Evolutionary conservation across 192 early-diverging fungal species (phyloP).

Genomic region (Backusella psychrophila): DNA sequence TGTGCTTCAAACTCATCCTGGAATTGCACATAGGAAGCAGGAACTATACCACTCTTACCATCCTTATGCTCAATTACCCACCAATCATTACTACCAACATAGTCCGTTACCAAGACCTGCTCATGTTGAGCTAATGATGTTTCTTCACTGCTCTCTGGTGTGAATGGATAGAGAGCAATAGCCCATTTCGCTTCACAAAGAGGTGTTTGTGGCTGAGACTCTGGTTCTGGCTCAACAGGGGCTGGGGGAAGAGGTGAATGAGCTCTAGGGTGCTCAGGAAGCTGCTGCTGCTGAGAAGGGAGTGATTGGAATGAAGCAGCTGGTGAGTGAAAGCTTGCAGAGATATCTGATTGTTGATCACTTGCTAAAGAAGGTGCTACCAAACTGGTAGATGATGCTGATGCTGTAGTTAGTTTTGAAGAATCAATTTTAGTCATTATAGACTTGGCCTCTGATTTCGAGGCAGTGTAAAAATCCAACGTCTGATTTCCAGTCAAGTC

Average conservation of each 20-base stretch:
- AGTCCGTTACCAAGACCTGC: conserved; percentile 80
- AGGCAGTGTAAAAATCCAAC: conserved; percentile 62
- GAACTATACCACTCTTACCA: conserved; percentile 73
- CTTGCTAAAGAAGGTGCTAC: background rate
- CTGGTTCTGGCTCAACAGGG: background rate
- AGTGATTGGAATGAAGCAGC: background rate
- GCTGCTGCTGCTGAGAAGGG: background rate
- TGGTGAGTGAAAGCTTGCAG: background rate
- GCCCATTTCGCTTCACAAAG: conserved; percentile 32
- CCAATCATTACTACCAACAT: conserved; percentile 85
- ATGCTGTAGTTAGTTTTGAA: background rate
- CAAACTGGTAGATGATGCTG: background rate
- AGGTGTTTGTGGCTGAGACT: conserved; percentile 3
- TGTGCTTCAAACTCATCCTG: conserved; percentile 25
- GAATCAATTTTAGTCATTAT: conserved; percentile 64
- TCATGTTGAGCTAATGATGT: conserved; percentile 80
- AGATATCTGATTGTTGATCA: background rate
- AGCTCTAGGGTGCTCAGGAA: background rate
- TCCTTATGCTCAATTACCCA: conserved; percentile 71
- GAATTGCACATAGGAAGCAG: conserved; percentile 64
- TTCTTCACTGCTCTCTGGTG: conserved; percentile 81
- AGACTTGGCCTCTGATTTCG: conserved; percentile 64
- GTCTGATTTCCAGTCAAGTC: conserved; percentile 60
- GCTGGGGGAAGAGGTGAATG: background rate
- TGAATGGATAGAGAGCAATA: conserved; percentile 81